Base-by-base conservation (phyloP, 78 protist genomes). In the Dictyostelium intermedium region DNA sequence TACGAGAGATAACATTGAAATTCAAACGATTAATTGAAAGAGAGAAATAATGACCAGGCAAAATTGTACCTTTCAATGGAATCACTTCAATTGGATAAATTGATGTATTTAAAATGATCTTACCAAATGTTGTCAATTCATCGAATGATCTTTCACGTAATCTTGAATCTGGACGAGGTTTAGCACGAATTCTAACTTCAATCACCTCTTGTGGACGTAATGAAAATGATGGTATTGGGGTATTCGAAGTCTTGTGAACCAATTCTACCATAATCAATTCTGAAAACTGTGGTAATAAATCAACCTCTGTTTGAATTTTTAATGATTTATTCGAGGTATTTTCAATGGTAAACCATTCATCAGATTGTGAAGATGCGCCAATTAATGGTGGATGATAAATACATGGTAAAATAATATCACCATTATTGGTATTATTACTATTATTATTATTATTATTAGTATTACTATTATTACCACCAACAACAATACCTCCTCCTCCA, bases 341-440 rank as follows among this genome's bases (percentile, higher is more conserved):
- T 82, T 92, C 96, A 72, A 92, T 86, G 23, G 92, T 92, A 56
- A 92, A 84, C 96, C 96, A 92, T 39, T 92, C 92, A 56, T 92
- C 96, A 4, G 91, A 61, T 43, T 77, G 89, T 14, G 83, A 56
- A 11, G 82, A 27, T 16, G 85, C 32, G 0, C 56, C 30, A 14
- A 66, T 45, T 8, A 70, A 25, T 14, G 94, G 94, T 70, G 96
- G 96, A 63, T 92, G 96, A 30, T 83, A 77, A 35, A 84, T 63
- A 20, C 66, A 72, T 25, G 96, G 96, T 3, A 92, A 14, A 5
- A 74, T 50, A 43, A 92, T 53, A 16, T 92, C 96, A 32, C 78
- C 45, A 23, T 53, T 47, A 66, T 25, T 66, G 0, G 74, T 25
- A n/a, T 30, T 53, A 16, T 14, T 18, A 23, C 7, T n/a, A 23